Percentiles rank a stretch among this genome's conserved stretches.
These are phyloP conservation scores for Stachybotrys chartarum DNA, from an alignment of 2,329 filamentous ascomycete genomes.

Conservation along the genomic window DNA sequence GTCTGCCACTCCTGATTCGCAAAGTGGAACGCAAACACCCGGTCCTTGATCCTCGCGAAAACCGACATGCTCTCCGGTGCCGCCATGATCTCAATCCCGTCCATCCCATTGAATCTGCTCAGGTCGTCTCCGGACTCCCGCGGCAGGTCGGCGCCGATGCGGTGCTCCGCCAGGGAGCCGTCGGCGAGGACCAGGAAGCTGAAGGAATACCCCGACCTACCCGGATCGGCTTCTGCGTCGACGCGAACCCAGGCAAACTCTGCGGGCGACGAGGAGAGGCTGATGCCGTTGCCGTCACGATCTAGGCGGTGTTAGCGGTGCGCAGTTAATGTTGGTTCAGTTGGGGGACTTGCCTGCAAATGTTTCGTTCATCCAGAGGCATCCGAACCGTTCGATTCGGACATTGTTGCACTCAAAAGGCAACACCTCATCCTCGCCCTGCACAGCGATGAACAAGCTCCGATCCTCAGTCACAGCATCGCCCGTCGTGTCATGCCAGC, in stretches of 20 bases:
- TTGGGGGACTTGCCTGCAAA: too few relatives aligned
- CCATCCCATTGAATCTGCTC: background rate
- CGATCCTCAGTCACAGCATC: background rate
- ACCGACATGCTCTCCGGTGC: background rate
- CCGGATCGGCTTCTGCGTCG: background rate
- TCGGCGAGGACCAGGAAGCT: constrained; percentile 7
- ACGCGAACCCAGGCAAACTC: constrained; percentile 11
- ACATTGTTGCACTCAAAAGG: constrained; percentile 12
- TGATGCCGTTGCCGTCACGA: constrained; percentile 3
- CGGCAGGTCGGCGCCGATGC: constrained; percentile 4
- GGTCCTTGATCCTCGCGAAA: too few relatives aligned
- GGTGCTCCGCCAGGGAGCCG: constrained; percentile 7
- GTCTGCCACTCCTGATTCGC: too few relatives aligned
- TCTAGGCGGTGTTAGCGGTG: constrained; percentile 3
- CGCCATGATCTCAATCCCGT: background rate
- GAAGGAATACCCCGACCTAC: constrained; percentile 5
- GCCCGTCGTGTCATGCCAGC: constrained; percentile 4
- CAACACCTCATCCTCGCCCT: constrained; percentile 6
- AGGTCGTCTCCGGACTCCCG: constrained; percentile 5
- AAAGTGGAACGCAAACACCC: too few relatives aligned
- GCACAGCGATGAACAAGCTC: constrained; percentile 8
- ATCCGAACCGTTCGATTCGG: constrained; percentile 2
- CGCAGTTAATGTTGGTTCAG: constrained; percentile 6
- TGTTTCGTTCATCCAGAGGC: too few relatives aligned
- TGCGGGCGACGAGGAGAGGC: constrained; percentile 1